Percentiles rank a stretch among this genome's conserved stretches.
Conservation (phyloP, 2,329 filamentous ascomycete species). For the Ascochyta viciae-villosae region DNA sequence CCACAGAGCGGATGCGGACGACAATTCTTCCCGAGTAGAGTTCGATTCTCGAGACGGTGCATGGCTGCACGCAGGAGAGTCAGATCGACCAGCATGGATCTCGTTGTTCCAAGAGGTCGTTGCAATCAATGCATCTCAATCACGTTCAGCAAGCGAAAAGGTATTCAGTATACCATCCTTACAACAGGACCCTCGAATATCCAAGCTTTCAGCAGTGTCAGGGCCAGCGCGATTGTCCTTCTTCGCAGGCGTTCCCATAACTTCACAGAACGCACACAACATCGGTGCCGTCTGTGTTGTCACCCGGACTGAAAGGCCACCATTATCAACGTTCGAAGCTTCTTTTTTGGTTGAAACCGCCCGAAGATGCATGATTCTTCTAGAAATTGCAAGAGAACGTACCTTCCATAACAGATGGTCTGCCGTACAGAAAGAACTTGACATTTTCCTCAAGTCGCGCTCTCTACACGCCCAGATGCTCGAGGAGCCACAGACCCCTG, state of each 20-base stretch:
- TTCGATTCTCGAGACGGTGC: background rate
- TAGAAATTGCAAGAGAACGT: slow-evolving; percentile 19
- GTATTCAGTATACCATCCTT: slow-evolving; percentile 1
- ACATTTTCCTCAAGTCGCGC: slow-evolving; percentile 6
- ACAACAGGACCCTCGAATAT: background rate
- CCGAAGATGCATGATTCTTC: slow-evolving; percentile 18
- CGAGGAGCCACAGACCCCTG: background rate
- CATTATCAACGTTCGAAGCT: slow-evolving; percentile 7
- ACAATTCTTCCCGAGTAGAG: background rate
- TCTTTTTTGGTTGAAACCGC: slow-evolving; percentile 8
- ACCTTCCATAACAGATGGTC: slow-evolving; percentile 11
- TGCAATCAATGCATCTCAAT: background rate
- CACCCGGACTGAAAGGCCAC: background rate
- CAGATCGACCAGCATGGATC: background rate
- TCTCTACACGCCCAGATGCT: background rate
- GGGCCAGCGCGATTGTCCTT: slow-evolving; percentile 3
- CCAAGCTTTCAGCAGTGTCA: background rate
- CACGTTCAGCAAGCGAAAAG: background rate
- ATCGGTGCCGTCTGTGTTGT: slow-evolving; percentile 24
- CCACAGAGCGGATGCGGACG: background rate
- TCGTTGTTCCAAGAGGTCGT: slow-evolving; percentile 1
- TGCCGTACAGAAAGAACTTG: slow-evolving; percentile 7
- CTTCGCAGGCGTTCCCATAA: slow-evolving; percentile 18
- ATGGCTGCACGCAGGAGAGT: background rate
- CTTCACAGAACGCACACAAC: slow-evolving; percentile 9